These are phyloP conservation scores for Macrolepiota fuliginosa DNA, from an alignment of 768 basidiomycete species.

Conservation along the genomic window DNA sequence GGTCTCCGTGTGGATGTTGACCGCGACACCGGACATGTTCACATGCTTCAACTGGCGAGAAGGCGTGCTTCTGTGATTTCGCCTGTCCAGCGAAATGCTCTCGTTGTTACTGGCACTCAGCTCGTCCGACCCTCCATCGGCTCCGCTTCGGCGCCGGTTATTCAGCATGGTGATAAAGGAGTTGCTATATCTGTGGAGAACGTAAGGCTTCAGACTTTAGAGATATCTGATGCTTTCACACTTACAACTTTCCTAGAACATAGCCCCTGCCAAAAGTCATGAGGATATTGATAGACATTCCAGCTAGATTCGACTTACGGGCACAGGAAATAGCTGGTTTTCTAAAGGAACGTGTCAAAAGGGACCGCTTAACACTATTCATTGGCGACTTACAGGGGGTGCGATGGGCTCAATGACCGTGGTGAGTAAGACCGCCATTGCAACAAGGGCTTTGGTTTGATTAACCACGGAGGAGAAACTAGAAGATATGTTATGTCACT, in stretches of 20 bases:
- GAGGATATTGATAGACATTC: neutral
- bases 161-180: conserved; percentile 13
- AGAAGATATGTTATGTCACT: neutral
- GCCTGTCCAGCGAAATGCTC: neutral
- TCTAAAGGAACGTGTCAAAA: neutral
- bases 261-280: neutral
- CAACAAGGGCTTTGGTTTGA: conserved; percentile 2
- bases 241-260: conserved; percentile 11
- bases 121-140: neutral
- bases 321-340: conserved; percentile 11
- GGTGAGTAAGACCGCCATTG: conserved; percentile 2
- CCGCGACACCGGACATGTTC: neutral
- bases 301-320: conserved; percentile 1
- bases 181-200: conserved; percentile 8
- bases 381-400: neutral
- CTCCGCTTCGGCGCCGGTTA: neutral
- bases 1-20: conserved; percentile 4
- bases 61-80: neutral
- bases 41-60: neutral
- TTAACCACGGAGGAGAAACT: neutral
- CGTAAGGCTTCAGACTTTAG: neutral
- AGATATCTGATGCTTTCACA: too few species aligned
- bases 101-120: neutral
- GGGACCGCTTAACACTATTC: too few species aligned
- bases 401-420: conserved; percentile 6